Percentiles rank a stretch among this genome's conserved stretches.
phyloP scores from a whole-genome alignment of 1,284 basidiomycete species.

The Cryptococcus sp. region DNA sequence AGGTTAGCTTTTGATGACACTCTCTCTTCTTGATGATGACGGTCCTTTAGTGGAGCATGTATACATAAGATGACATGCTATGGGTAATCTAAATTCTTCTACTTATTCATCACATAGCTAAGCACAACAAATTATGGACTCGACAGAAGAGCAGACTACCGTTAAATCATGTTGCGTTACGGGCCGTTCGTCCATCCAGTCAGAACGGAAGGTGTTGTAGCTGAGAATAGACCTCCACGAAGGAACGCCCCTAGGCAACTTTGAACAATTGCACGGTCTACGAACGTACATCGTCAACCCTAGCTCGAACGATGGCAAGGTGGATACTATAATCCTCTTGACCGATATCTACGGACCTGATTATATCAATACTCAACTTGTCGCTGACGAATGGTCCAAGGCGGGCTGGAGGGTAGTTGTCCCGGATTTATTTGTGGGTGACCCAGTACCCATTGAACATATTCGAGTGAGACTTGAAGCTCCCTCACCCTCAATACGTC shows the following conservation, averaged over 20 bases:
- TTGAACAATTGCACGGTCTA: conserved; percentile 29
- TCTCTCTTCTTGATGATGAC: no score
- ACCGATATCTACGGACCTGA: conserved; percentile 63
- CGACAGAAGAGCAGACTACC: conserved; percentile 24
- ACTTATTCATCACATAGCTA: background rate
- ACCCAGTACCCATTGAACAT: conserved; percentile 53
- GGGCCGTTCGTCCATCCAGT: conserved; percentile 24
- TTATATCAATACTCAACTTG: conserved; percentile 52
- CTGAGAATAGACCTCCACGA: conserved; percentile 31
- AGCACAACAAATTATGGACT: background rate
- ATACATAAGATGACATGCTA: no score
- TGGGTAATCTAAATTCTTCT: no score
- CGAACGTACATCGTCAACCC: conserved; percentile 31
- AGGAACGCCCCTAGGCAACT: conserved; percentile 30
- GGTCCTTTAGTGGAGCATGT: no score
- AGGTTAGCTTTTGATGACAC: no score
- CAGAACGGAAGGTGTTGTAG: background rate
- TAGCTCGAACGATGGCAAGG: conserved; percentile 37
- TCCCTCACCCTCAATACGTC: background rate
- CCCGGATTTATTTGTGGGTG: conserved; percentile 61
- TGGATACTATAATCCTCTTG: conserved; percentile 57
- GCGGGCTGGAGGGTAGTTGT: conserved; percentile 61
- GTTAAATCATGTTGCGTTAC: conserved; percentile 35
- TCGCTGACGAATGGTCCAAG: conserved; percentile 64
- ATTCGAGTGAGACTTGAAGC: conserved; percentile 21